A percentile compares a stretch with the other conserved stretches of the same genome.
These are phyloP conservation scores for Herpomyces periplanetae DNA, from an alignment of 2,329 filamentous ascomycete species.

Conservation along the genomic window DNA sequence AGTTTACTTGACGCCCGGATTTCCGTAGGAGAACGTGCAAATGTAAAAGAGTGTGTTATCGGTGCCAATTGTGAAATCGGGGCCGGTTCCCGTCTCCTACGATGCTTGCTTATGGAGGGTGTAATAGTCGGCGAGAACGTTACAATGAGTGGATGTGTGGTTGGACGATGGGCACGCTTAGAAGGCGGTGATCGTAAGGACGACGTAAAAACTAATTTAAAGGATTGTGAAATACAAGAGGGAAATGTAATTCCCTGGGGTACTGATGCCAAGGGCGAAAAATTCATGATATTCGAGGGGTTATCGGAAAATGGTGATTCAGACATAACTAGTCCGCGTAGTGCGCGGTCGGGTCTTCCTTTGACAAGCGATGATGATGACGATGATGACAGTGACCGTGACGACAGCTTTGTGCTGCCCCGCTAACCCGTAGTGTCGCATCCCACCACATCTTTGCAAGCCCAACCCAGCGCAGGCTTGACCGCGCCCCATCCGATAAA, in stretches of 20 bases:
- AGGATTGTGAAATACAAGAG: constrained; percentile 70
- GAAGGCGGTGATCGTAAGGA: constrained; percentile 21
- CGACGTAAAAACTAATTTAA: constrained; percentile 16
- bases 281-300: constrained; percentile 15
- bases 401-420: too few relatives aligned
- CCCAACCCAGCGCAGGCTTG: too few relatives aligned
- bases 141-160: constrained; percentile 48
- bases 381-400: too few relatives aligned
- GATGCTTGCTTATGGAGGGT: constrained; percentile 72
- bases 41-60: constrained; percentile 70
- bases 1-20: constrained; percentile 59
- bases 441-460: too few relatives aligned
- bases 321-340: too few relatives aligned
- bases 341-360: too few relatives aligned
- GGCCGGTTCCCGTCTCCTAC: constrained; percentile 43
- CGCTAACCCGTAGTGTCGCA: too few relatives aligned
- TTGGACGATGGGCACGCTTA: constrained; percentile 42
- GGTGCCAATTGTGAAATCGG: constrained; percentile 52
- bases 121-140: constrained; percentile 47
- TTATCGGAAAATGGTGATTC: constrained; percentile 7
- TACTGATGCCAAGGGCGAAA: constrained; percentile 20
- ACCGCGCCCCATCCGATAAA: too few relatives aligned
- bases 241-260: constrained; percentile 41
- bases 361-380: too few relatives aligned
- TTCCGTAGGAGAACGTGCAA: constrained; percentile 45